Conservation (phyloP, 306 rosid species). For the Prunus mira region DNA sequence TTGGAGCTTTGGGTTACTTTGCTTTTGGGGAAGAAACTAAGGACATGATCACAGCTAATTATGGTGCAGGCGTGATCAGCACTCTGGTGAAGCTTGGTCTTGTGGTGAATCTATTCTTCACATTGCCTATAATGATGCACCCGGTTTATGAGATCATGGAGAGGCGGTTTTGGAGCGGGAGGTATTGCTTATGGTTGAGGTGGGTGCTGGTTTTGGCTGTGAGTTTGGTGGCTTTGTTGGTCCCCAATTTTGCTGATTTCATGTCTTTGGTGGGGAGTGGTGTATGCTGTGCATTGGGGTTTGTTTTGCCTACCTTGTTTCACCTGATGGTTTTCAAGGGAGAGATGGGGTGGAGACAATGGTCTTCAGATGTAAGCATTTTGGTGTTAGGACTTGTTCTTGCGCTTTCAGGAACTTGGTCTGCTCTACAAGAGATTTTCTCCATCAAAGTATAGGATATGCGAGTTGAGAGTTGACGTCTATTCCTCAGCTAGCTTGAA, state of each 20-base stretch:
- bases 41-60: conserved; percentile 49
- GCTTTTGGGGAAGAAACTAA: conserved; percentile 53
- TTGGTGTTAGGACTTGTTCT: conserved; percentile 41
- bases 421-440: conserved; percentile 41
- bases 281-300: conserved; percentile 51
- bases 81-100: conserved; percentile 51
- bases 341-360: conserved; percentile 37
- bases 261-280: conserved; percentile 56
- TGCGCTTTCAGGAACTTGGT: conserved; percentile 50
- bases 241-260: conserved; percentile 57
- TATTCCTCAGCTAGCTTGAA: neutral
- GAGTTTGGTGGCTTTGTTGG: conserved; percentile 42
- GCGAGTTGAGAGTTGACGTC: neutral
- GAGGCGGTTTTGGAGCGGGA: conserved; percentile 47
- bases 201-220: conserved; percentile 45
- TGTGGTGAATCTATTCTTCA: conserved; percentile 52
- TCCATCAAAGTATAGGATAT: conserved; percentile 14
- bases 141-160: conserved; percentile 55
- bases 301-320: conserved; percentile 51
- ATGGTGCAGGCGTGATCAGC: conserved; percentile 37
- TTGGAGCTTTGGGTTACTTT: conserved; percentile 50
- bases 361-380: conserved; percentile 36
- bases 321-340: conserved; percentile 44
- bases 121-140: conserved; percentile 63
- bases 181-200: conserved; percentile 46